phyloP scores from a whole-genome alignment of 352 stramenopile genomes.

The Phytophthora pluvialis region DNA sequence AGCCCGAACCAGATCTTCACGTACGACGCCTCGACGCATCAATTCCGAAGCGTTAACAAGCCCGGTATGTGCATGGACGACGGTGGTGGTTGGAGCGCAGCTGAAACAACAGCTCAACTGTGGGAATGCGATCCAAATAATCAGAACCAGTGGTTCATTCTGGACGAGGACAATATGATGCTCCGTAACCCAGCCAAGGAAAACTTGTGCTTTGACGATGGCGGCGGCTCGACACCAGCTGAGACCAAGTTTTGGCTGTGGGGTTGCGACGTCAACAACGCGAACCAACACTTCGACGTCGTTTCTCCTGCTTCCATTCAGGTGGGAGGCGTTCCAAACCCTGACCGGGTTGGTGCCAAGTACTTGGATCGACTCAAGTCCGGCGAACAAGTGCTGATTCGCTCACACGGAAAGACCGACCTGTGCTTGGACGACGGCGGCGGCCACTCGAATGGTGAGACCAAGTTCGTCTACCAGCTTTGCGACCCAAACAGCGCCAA shows the following conservation, averaged over 20 bases:
- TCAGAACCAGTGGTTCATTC: conserved; percentile 31
- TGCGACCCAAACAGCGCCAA: conserved; percentile 35
- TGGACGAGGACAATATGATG: conserved; percentile 31
- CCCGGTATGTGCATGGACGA: conserved; percentile 30
- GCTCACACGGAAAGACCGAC: conserved; percentile 14
- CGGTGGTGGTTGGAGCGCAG: conserved; percentile 19
- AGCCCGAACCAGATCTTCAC: conserved; percentile 36
- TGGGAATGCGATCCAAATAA: conserved; percentile 30
- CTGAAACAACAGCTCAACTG: conserved; percentile 18
- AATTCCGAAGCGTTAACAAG: conserved; percentile 20
- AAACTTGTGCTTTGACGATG: conserved; percentile 46
- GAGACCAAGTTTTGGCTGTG: conserved; percentile 22
- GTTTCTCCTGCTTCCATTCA: conserved; percentile 11
- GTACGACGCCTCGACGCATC: conserved; percentile 26
- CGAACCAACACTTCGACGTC: conserved; percentile 49
- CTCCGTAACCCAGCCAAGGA: conserved; percentile 35
- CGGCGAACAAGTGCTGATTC: conserved; percentile 21
- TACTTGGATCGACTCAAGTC: conserved; percentile 13
- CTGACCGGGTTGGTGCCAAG: neutral
- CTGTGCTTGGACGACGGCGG: conserved; percentile 44
- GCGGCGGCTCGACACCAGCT: conserved; percentile 6
- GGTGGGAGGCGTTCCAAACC: neutral
- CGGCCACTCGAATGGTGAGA: conserved; percentile 24
- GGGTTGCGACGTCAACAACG: conserved; percentile 12
- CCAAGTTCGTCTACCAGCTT: conserved; percentile 29